Conservation (phyloP, 2,329 filamentous ascomycete genomes). For the Colletotrichum higginsianum region DNA sequence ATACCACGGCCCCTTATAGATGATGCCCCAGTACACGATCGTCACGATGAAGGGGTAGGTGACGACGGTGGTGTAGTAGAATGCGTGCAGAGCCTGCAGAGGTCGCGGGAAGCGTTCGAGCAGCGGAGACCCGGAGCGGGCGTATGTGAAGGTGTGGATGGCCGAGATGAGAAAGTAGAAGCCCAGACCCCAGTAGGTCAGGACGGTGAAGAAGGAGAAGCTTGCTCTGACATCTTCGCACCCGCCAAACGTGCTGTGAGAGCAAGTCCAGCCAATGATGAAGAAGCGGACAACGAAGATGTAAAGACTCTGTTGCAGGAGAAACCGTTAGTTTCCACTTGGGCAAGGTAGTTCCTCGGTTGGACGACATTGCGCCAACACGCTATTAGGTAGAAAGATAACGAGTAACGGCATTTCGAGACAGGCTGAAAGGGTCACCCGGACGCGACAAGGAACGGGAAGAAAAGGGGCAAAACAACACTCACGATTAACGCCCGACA, state of each 20-base stretch:
- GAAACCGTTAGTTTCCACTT: constrained; percentile 5
- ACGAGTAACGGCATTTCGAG: background rate
- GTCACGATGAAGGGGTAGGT: constrained; percentile 79
- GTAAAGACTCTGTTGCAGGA: constrained; percentile 69
- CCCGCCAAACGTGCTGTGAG: constrained; percentile 59
- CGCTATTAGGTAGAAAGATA: background rate
- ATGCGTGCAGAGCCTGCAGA: constrained; percentile 75
- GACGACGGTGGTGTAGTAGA: constrained; percentile 75
- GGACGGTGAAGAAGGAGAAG: constrained; percentile 87
- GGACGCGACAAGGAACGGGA: background rate
- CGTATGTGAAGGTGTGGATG: constrained; percentile 79
- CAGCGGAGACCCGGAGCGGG: constrained; percentile 65
- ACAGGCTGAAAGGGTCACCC: background rate
- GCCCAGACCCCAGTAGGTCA: constrained; percentile 86
- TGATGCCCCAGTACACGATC: constrained; percentile 77
- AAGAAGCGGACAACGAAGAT: constrained; percentile 79
- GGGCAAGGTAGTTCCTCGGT: background rate
- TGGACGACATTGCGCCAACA: background rate
- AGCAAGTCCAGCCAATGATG: constrained; percentile 76
- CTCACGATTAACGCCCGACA: constrained; percentile 69
- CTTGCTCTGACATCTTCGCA: constrained; percentile 64
- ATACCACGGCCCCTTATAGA: constrained; percentile 67
- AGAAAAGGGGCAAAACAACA: constrained; percentile 45
- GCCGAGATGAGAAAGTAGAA: constrained; percentile 83
- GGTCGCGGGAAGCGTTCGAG: constrained; percentile 72